Base-by-base conservation (phyloP, 2,329 filamentous ascomycete species). In the Aspergillus fumigatus region DNA sequence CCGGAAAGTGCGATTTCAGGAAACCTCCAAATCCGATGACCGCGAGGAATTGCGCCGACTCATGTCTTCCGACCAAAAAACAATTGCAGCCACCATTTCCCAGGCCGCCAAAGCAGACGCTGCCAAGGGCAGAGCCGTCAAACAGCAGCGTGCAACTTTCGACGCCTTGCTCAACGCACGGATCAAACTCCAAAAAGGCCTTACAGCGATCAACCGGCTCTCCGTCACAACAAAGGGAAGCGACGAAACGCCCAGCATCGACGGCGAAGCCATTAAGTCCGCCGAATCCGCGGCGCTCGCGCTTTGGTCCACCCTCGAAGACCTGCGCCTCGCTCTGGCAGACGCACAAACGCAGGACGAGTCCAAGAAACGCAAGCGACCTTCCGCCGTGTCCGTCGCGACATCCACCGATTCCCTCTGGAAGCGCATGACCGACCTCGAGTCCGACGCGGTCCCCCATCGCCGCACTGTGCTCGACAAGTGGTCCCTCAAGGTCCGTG, bases 121-220 rank as follows among this genome's bases (percentile, higher is more conserved):
- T 4, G 84, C 87, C 45, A 97, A 97, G 74, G 94, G 94, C 11
- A 77, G 83, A 54, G 93, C 93, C 0, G 90, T 99, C 40, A 93
- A 92, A 66, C 80, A 86, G 56, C 94, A 99, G 75, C 86, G 92
- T 52, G 88, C 87, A 59, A 85, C 88, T 0, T 99, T 96, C 68
- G 93, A 97, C 65, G 85, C 89, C 0, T 83, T 97, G 0, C 82
- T 99, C 32, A 96, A 96, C 75, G 84, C 92, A 14, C 87, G 94
- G 21, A 97, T 99, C 68, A 89, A 93, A 59, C 77, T 99, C 19
- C 95, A 99, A 73, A 97, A 97, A 73, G 91, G 90, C 1, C 77
- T 99, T 14, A 83, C 94, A 17, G 87, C 89, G 0, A 84, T 88
- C 26, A 97, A 97, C 72, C 88, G 91, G 1, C 79, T 95, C 43